Conservation (phyloP, 208 protist species). For the Leishmania martiniquensis region DNA sequence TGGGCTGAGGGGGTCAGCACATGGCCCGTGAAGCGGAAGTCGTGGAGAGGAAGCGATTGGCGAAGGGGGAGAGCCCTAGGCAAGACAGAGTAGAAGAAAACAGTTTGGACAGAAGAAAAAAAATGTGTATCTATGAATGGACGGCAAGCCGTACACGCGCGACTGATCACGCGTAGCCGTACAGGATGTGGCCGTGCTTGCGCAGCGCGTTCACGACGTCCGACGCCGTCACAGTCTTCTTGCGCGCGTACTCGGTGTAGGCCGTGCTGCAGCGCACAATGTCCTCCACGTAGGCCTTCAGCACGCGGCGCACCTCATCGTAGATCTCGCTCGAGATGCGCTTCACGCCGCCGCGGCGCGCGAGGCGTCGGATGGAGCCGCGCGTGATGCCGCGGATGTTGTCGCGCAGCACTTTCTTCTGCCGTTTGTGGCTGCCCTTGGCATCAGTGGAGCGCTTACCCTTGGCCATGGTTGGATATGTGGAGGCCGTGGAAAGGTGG, state of each 20-base stretch:
- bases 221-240: constrained; percentile 82
- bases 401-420: not conserved
- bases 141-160: too few species aligned
- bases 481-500: not conserved
- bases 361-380: constrained; percentile 83
- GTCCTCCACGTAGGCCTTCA: constrained; percentile 86
- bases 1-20: not conserved
- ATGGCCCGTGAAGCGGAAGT: not conserved
- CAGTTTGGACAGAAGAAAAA: not conserved
- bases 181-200: constrained; percentile 88
- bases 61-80: not conserved
- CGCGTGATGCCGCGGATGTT: constrained; percentile 33
- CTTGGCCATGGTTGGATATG: not conserved
- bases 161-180: constrained; percentile 77
- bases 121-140: not conserved
- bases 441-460: not conserved
- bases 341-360: constrained; percentile 92
- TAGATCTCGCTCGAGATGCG: constrained; percentile 79
- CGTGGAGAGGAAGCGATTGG: too few species aligned
- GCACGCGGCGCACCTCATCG: constrained; percentile 74
- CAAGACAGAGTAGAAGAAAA: not conserved
- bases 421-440: not conserved
- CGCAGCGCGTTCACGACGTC: constrained; percentile 91
- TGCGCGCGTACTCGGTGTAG: constrained; percentile 84
- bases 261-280: constrained; percentile 82